phyloP scores from a whole-genome alignment of 2,329 filamentous ascomycete genomes.

The Colletotrichum sp. region DNA sequence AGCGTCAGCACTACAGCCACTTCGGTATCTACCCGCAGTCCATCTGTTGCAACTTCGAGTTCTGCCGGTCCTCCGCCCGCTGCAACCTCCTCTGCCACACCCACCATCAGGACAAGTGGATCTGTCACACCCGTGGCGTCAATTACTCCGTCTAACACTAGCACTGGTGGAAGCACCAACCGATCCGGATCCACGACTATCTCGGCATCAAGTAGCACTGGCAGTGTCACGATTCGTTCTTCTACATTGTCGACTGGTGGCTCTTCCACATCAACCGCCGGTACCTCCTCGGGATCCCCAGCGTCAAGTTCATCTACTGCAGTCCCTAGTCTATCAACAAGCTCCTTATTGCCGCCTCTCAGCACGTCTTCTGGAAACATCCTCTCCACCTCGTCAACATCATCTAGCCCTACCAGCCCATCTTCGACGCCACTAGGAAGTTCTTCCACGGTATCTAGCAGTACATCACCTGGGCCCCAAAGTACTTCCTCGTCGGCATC shows the following conservation, averaged over 20 bases:
- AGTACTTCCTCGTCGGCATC: not conserved
- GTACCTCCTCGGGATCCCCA: accelerated
- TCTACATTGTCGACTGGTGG: not conserved
- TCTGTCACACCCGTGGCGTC: not conserved
- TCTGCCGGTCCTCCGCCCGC: not conserved
- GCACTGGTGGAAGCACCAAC: not conserved
- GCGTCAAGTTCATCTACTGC: accelerated
- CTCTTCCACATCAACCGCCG: not conserved
- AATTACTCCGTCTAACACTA: not conserved
- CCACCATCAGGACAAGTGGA: not conserved
- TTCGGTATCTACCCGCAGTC: not conserved
- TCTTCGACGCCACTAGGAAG: not conserved
- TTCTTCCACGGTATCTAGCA: not conserved
- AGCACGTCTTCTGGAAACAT: not conserved
- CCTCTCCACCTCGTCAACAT: not conserved
- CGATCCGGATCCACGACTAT: accelerated
- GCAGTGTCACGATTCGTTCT: not conserved
- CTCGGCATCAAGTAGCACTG: not conserved
- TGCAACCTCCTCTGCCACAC: not conserved
- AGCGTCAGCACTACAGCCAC: accelerated
- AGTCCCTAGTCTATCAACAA: not conserved
- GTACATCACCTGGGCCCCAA: not conserved
- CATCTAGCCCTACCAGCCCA: not conserved
- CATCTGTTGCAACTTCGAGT: not conserved
- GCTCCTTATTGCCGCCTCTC: not conserved